Conservation (phyloP, 331 rosid genomes). For the Ulmus americana region DNA sequence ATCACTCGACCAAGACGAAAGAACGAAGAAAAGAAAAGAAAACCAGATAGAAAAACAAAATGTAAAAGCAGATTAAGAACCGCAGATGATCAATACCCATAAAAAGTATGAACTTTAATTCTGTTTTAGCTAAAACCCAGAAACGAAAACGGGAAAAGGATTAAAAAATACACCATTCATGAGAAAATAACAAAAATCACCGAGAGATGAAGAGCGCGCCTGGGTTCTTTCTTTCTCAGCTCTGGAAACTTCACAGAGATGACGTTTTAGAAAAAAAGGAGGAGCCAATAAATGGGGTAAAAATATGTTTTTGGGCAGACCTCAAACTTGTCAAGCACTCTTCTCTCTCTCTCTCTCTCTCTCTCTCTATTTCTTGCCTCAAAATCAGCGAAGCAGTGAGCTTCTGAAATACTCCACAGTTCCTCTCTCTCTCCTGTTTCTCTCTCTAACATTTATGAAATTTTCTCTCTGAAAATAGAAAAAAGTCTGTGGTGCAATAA, state of each 20-base stretch:
- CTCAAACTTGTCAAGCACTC: conserved; percentile 57
- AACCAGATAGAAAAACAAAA: conserved; percentile 3
- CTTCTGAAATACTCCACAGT: conserved; percentile 67
- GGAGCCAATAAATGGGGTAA: conserved; percentile 32
- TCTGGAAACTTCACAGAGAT: conserved; percentile 36
- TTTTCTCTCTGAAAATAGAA: conserved; percentile 17
- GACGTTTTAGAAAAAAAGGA: conserved; percentile 25
- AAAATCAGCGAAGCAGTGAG: conserved; percentile 93
- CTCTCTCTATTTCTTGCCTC: conserved; percentile 56
- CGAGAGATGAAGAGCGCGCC: conserved; percentile 31
- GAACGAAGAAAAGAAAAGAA: neutral
- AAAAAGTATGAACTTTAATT: conserved; percentile 14
- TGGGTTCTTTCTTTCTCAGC: conserved; percentile 22
- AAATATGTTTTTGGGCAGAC: conserved; percentile 5
- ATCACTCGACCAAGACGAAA: conserved; percentile 2
- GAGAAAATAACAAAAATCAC: neutral
- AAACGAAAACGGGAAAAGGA: conserved; percentile 14
- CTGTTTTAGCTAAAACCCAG: conserved; percentile 12
- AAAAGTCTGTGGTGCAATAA: conserved; percentile 10
- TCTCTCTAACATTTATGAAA: conserved; percentile 5
- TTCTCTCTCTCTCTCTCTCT: conserved; percentile 5
- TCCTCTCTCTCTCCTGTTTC: conserved; percentile 13
- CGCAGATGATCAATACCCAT: conserved; percentile 12
- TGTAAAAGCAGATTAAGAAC: conserved; percentile 3
- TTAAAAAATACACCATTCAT: conserved; percentile 13